These are phyloP conservation scores for Irpex sp. DNA, from an alignment of 1,284 basidiomycete genomes.

Conservation along the genomic window DNA sequence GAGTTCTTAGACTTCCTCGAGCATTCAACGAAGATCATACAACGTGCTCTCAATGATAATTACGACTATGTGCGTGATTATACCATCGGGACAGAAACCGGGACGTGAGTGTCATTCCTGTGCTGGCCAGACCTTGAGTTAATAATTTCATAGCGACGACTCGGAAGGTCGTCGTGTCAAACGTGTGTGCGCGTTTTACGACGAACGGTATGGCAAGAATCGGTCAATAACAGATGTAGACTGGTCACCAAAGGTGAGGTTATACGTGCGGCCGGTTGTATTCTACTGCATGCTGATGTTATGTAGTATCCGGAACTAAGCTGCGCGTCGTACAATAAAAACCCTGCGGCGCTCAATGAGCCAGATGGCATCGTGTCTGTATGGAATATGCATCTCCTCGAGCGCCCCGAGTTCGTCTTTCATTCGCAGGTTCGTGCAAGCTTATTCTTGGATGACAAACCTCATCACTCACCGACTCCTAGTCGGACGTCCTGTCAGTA, in stretches of 20 bases:
- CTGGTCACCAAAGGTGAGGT: constrained; percentile 88
- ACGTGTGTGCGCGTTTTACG: constrained; percentile 84
- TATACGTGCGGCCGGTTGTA: too few species aligned
- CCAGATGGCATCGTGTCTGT: constrained; percentile 96
- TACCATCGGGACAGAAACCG: constrained; percentile 76
- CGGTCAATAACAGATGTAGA: constrained; percentile 94
- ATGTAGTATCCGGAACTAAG: constrained; percentile 90
- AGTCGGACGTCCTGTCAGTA: constrained; percentile 97
- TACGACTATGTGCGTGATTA: constrained; percentile 99
- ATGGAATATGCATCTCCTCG: constrained; percentile 94
- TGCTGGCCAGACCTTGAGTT: neutral
- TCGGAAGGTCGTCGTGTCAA: constrained; percentile 87
- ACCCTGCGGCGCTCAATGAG: constrained; percentile 85
- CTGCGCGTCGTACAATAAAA: constrained; percentile 96
- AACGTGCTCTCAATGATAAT: constrained; percentile 91
- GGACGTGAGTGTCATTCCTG: constrained; percentile 46
- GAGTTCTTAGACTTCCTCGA: constrained; percentile 95
- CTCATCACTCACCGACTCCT: constrained; percentile 15
- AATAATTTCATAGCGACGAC: constrained; percentile 61
- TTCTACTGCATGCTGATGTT: neutral
- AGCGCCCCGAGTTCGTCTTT: constrained; percentile 96
- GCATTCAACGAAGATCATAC: constrained; percentile 91
- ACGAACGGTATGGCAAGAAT: constrained; percentile 86
- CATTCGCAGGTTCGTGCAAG: constrained; percentile 78
- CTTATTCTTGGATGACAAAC: neutral